These are phyloP conservation scores for Tetracladium maxilliforme DNA, from an alignment of 2,329 filamentous ascomycete genomes.

Conservation along the genomic window DNA sequence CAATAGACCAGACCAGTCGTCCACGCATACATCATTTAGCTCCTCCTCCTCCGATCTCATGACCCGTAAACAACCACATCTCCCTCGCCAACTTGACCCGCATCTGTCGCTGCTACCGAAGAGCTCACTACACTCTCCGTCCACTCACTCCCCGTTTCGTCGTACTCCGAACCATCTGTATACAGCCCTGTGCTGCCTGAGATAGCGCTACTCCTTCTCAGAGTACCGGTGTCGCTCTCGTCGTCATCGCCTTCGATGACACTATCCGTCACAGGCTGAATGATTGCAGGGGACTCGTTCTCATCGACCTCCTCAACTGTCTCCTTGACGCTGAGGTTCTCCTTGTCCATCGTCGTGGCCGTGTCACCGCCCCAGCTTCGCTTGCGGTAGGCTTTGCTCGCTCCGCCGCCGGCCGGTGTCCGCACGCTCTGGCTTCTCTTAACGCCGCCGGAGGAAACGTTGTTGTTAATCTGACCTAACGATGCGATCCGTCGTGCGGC, in stretches of 20 bases:
- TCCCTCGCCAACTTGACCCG: too few relatives aligned
- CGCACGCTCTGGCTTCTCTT: conserved; percentile 70
- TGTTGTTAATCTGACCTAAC: conserved; percentile 77
- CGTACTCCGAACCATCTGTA: too few relatives aligned
- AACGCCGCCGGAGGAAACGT: conserved; percentile 45
- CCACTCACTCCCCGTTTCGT: too few relatives aligned
- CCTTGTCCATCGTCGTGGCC: conserved; percentile 39
- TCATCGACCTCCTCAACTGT: conserved; percentile 41
- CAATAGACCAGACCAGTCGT: too few relatives aligned
- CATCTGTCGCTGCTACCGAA: too few relatives aligned
- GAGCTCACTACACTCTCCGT: too few relatives aligned
- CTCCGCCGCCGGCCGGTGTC: conserved; percentile 32
- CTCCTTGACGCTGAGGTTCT: conserved; percentile 48
- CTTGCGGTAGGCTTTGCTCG: conserved; percentile 49
- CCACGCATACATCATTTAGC: too few relatives aligned
- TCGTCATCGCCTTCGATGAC: conserved; percentile 6
- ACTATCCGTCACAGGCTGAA: conserved; percentile 5
- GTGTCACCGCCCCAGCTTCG: conserved; percentile 48
- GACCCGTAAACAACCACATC: too few relatives aligned
- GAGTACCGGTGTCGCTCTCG: conserved; percentile 10
- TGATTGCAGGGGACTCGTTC: conserved; percentile 28
- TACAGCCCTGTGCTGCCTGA: too few relatives aligned
- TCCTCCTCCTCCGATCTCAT: too few relatives aligned
- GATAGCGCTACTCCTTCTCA: conserved; percentile 16
- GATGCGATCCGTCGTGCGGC: conserved; percentile 70